Conservation (phyloP, 257 asterid genomes). For the Capsicum pubescens region DNA sequence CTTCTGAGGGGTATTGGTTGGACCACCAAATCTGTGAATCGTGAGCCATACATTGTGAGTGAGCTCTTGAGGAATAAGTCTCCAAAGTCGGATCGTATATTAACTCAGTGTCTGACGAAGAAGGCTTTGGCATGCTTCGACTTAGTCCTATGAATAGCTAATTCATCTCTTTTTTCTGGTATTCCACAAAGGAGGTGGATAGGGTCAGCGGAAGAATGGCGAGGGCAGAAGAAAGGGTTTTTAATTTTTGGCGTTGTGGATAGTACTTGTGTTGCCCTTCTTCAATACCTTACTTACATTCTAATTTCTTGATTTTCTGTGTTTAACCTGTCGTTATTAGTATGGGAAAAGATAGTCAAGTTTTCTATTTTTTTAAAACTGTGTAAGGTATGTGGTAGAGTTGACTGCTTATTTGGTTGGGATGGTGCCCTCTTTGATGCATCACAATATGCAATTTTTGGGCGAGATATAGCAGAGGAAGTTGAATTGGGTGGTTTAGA, state of each 20-base stretch:
- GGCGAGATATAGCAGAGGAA: constrained; percentile 62
- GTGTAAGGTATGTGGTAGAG: background rate
- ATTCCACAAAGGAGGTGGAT: no score
- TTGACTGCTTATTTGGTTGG: constrained; percentile 28
- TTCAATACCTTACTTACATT: background rate
- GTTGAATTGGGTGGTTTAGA: constrained; percentile 82
- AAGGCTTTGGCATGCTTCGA: no score
- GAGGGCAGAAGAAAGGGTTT: no score
- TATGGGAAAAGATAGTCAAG: constrained; percentile 1
- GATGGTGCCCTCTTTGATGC: constrained; percentile 77
- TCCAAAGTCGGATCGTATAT: no score
- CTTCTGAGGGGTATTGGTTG: constrained; percentile 73
- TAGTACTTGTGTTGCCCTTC: background rate
- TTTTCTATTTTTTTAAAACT: background rate
- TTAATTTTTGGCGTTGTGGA: background rate
- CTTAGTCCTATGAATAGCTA: no score
- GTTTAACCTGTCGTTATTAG: background rate
- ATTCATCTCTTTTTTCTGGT: no score
- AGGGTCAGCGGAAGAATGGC: no score
- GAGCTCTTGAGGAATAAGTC: no score
- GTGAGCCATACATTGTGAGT: no score
- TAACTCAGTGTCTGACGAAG: no score
- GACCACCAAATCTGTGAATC: constrained; percentile 84
- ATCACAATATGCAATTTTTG: constrained; percentile 83
- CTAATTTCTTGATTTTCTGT: background rate